These are phyloP conservation scores for Tolypocladium endophyticum DNA, from an alignment of 2,329 filamentous ascomycete species.

Conservation along the genomic window DNA sequence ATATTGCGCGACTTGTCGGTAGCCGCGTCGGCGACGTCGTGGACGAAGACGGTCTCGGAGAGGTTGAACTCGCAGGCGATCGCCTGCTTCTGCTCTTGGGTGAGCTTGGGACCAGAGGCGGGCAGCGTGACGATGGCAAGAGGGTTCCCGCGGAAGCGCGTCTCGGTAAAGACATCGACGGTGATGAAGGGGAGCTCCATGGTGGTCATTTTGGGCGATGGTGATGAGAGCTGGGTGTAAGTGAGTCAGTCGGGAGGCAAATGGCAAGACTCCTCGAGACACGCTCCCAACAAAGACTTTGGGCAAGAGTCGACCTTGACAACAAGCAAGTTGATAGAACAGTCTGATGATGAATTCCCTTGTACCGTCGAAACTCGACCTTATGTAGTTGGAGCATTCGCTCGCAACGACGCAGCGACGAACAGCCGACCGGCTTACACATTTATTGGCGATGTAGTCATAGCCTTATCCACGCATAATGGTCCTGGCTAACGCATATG, in stretches of 20 bases:
- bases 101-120: constrained; percentile 24
- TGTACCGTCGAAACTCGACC: not conserved
- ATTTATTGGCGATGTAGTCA: not conserved
- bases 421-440: not conserved
- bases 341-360: not conserved
- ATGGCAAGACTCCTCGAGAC: not conserved
- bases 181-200: constrained; percentile 39
- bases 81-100: constrained; percentile 42
- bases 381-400: not conserved
- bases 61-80: constrained; percentile 55
- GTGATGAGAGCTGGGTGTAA: not conserved
- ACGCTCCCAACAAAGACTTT: not conserved
- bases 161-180: constrained; percentile 47
- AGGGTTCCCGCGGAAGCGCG: constrained; percentile 45
- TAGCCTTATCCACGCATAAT: no score
- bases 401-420: not conserved
- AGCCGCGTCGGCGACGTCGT: constrained; percentile 28
- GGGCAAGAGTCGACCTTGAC: not conserved
- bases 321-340: not conserved
- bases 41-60: constrained; percentile 53
- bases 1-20: constrained; percentile 28
- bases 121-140: constrained; percentile 49
- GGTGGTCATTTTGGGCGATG: not conserved
- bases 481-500: no score
- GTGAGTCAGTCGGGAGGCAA: not conserved